Conservation (phyloP, 208 protist genomes). For the Novymonas esmeraldas region DNA sequence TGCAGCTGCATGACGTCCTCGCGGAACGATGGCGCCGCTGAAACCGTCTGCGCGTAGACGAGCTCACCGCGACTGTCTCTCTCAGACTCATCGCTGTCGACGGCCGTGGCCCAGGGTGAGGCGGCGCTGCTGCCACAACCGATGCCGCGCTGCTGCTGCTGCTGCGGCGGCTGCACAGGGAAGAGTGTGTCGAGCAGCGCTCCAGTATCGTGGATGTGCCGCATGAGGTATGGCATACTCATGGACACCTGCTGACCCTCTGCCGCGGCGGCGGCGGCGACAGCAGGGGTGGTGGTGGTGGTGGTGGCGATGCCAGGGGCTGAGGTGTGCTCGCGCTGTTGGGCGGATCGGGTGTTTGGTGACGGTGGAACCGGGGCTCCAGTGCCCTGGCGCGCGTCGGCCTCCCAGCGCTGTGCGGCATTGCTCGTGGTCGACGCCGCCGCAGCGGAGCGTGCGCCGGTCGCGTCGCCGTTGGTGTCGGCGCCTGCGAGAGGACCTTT, state of each 20-base stretch:
- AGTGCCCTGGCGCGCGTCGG: not conserved
- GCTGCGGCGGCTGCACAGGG: too few species aligned
- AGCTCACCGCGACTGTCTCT: not conserved
- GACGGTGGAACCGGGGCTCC: constrained; percentile 11
- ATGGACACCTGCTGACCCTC: not conserved
- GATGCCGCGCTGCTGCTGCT: not conserved
- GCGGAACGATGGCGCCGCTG: constrained; percentile 51
- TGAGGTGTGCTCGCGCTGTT: not conserved
- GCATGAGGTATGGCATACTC: constrained; percentile 47
- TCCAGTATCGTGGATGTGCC: constrained; percentile 35
- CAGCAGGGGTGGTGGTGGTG: constrained; percentile 9
- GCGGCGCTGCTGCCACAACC: not conserved
- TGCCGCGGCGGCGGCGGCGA: constrained; percentile 10
- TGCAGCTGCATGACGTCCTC: constrained; percentile 85
- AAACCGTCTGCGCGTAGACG: constrained; percentile 56
- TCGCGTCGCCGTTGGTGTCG: not conserved
- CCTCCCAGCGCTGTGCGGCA: constrained; percentile 1
- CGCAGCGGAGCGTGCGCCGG: not conserved
- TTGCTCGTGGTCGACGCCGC: not conserved
- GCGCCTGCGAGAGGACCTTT: not conserved
- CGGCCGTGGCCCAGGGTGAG: not conserved
- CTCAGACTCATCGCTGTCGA: not conserved
- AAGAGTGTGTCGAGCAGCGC: constrained; percentile 63
- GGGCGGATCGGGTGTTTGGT: constrained; percentile 3
- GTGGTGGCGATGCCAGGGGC: not conserved